phyloP scores from a whole-genome alignment of 257 asterid species.

The Solanum lycopersicoides region DNA sequence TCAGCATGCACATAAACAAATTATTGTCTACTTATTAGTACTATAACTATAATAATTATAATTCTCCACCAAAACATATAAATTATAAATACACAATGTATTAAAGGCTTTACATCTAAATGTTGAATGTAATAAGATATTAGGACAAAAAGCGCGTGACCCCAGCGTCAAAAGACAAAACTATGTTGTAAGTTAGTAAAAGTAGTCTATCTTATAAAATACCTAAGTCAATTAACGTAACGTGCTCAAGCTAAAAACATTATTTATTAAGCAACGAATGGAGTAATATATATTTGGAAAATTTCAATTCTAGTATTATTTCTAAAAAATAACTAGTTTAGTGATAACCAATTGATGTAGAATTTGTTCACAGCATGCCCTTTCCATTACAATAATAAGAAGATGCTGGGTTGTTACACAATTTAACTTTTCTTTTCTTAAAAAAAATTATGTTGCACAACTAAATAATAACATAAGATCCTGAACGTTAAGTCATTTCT shows the following conservation, averaged over 20 bases:
- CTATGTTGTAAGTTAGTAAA: not conserved
- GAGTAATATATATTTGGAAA: not conserved
- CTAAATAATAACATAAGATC: no score
- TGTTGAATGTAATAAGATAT: no score
- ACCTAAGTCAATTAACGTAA: no score
- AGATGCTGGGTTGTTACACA: not conserved
- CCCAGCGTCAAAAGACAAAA: not conserved
- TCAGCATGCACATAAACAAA: not conserved
- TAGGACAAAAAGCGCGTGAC: no score
- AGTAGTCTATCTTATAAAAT: no score
- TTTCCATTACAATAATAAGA: not conserved
- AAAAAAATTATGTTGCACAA: no score
- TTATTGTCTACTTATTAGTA: no score
- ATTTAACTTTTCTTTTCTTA: no score
- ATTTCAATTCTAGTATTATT: not conserved
- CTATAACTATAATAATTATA: not conserved
- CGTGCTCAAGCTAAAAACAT: not conserved
- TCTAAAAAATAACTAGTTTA: not conserved
- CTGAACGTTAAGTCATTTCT: no score
- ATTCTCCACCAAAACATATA: not conserved
- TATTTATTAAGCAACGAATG: not conserved
- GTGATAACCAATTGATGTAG: not conserved
- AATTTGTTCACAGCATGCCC: not conserved
- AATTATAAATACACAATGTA: not conserved
- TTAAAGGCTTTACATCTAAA: not conserved